phyloP scores from a whole-genome alignment of 352 stramenopile genomes.

The Pythium aquatile region DNA sequence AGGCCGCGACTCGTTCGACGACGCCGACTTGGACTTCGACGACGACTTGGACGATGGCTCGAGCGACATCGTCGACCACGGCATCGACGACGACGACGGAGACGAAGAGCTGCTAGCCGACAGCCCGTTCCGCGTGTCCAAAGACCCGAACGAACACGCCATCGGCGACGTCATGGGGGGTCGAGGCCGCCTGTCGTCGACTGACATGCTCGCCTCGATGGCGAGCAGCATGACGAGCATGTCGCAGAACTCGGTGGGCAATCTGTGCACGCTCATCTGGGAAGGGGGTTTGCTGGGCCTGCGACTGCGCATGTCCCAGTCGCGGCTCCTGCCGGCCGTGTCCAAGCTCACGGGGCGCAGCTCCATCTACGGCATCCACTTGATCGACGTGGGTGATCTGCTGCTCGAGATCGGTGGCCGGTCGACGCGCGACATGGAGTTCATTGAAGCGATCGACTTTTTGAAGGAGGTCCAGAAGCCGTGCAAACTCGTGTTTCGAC shows the following conservation, averaged over 20 bases:
- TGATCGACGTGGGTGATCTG: conserved; percentile 83
- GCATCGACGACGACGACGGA: conserved; percentile 38
- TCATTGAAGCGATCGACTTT: conserved; percentile 80
- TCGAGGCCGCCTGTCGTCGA: conserved; percentile 64
- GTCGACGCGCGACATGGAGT: conserved; percentile 76
- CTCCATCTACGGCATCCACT: conserved; percentile 81
- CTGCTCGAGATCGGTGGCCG: conserved; percentile 71
- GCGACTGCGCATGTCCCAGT: conserved; percentile 77
- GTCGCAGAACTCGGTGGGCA: conserved; percentile 52
- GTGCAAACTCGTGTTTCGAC: conserved; percentile 72
- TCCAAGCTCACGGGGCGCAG: conserved; percentile 86
- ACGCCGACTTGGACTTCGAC: conserved; percentile 54
- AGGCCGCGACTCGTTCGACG: conserved; percentile 58
- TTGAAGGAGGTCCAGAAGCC: conserved; percentile 80
- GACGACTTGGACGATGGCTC: conserved; percentile 40
- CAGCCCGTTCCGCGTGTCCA: conserved; percentile 27
- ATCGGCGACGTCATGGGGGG: conserved; percentile 54
- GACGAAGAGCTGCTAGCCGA: conserved; percentile 26
- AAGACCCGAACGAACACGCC: conserved; percentile 59
- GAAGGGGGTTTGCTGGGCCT: conserved; percentile 78
- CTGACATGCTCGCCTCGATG: conserved; percentile 73
- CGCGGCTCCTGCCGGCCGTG: conserved; percentile 71
- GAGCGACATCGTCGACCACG: conserved; percentile 41
- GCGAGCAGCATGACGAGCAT: conserved; percentile 58
- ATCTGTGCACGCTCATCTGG: conserved; percentile 81